A percentile compares a stretch with the other conserved stretches of the same genome.
Conservation (phyloP, 805 yeast genomes). For the Yarrowia sp. region DNA sequence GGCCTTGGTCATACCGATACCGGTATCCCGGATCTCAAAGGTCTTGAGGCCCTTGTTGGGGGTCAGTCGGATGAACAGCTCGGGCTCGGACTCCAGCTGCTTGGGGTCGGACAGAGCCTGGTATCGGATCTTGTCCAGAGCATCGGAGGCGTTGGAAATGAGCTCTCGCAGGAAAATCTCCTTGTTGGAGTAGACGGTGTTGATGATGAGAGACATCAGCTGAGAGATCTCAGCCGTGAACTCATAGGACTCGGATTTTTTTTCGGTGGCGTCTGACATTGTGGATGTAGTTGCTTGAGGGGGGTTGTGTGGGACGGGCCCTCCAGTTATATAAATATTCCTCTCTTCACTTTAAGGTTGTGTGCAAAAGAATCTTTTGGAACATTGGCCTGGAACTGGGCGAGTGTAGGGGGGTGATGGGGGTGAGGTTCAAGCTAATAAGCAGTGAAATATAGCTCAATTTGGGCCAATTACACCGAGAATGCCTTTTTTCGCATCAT, state of each 20-base stretch:
- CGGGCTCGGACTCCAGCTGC: slow-evolving; percentile 91
- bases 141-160: slow-evolving; percentile 98
- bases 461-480: background rate
- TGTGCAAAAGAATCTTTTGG: slow-evolving; percentile 14
- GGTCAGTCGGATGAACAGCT: slow-evolving; percentile 93
- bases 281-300: background rate
- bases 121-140: slow-evolving; percentile 96
- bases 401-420: background rate
- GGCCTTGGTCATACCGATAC: slow-evolving; percentile 99
- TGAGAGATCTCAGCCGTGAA: slow-evolving; percentile 99
- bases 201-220: slow-evolving; percentile 99
- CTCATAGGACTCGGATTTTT: slow-evolving; percentile 50
- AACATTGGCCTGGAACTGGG: background rate
- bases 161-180: slow-evolving; percentile 98
- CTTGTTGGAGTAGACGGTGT: slow-evolving; percentile 99
- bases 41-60: slow-evolving; percentile 94
- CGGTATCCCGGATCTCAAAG: slow-evolving; percentile 96
- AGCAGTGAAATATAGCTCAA: background rate
- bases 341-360: background rate
- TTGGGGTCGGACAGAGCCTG: slow-evolving; percentile 91
- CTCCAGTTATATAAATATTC: background rate
- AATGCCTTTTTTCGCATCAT: background rate
- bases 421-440: background rate
- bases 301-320: background rate
- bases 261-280: slow-evolving; percentile 1